Base-by-base conservation (phyloP, 768 basidiomycete species). In the Chalciporus sphaerocephalus region DNA sequence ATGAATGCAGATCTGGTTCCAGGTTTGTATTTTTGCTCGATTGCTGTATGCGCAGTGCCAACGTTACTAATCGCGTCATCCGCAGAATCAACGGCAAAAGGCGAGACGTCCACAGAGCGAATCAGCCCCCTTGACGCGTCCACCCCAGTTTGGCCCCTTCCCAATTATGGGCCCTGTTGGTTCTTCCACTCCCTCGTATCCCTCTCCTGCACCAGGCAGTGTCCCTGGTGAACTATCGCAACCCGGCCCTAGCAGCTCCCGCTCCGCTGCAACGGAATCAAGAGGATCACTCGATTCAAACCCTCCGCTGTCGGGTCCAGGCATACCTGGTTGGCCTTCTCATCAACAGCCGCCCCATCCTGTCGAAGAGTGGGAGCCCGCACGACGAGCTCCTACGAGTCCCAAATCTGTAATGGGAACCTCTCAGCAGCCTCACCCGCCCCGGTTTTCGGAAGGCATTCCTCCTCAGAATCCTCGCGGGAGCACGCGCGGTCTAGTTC, bases 21-120 rank as follows among this genome's bases (percentile, higher is more conserved):
- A 91, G 76, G 88, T 87, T 10, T 16, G 54, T 52, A 1, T 50
- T 41, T 39, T 35, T 40, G 17, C 9, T 24, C 22, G 25, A 40
- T 38, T 39, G 27, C 45, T 15, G 16, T 28, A 21, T 1, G 36
- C 16, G 12, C 27, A 1, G 42, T 20, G 44, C 41, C 6, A 36
- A 42, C 16, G 41, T 35, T 45, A 33, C 47, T 56, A 18, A 48
- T 46, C 42, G 38, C 24, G 18, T 21, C 40, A 51, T 42, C 30
- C 15, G 5, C 53, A 91, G 89, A 92, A 92, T 63, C 88, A 92
- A 61, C 80, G 88, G 50, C 89, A 92, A 71, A 92, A 92, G 61
- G 86, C 87, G 11, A 75, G 87, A 56, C 82, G 85, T 28, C 87
- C 88, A 17, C 81, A 81, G 42, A 76, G 73, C 48, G 80, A 83